These are phyloP conservation scores for Botrytis byssoidea DNA, from an alignment of 2,329 filamentous ascomycete genomes.

Conservation along the genomic window DNA sequence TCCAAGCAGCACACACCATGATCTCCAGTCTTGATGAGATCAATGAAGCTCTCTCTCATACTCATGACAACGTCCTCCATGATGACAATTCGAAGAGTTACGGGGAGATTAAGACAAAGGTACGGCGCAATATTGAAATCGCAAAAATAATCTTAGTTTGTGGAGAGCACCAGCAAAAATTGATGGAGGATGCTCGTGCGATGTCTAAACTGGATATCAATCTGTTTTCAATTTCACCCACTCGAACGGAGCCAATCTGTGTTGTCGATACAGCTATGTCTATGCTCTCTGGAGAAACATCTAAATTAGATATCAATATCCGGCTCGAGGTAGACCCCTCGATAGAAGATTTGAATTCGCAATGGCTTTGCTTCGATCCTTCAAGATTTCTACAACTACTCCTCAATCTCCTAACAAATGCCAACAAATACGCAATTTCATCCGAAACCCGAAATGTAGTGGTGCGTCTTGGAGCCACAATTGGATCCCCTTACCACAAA, in stretches of 20 bases:
- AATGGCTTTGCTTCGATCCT: conserved; percentile 1
- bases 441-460: neutral
- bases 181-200: neutral
- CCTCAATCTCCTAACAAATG: neutral
- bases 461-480: neutral
- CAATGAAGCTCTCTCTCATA: conserved; percentile 51
- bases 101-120: neutral
- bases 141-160: neutral
- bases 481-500: neutral
- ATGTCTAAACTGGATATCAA: neutral
- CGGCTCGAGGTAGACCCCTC: neutral
- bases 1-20: conserved; percentile 67
- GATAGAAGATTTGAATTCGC: neutral
- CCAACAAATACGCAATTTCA: neutral
- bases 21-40: conserved; percentile 70
- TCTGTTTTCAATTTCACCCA: neutral
- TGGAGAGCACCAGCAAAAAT: neutral
- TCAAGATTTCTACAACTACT: conserved; percentile 10
- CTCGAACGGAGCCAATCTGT: neutral
- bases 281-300: conserved; percentile 5
- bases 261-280: conserved; percentile 1
- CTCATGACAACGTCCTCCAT: conserved; percentile 22
- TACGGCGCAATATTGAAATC: neutral
- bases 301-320: neutral
- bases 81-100: neutral